These are phyloP conservation scores for Aspergillus flavus DNA, from an alignment of 2,329 filamentous ascomycete species.

Conservation along the genomic window DNA sequence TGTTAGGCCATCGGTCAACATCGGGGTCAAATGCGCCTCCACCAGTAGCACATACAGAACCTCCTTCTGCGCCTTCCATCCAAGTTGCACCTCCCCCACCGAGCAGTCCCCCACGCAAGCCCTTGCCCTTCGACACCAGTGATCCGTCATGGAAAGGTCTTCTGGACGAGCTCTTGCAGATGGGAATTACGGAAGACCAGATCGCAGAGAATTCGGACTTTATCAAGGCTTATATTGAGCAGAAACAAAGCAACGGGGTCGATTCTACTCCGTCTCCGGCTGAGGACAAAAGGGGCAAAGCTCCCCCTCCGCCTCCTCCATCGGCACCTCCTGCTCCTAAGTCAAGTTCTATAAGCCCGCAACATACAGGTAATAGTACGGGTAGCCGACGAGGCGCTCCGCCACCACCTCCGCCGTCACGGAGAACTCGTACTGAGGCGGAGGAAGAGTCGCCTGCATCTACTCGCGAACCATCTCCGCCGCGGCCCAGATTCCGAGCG, in stretches of 20 bases:
- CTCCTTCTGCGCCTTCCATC: constrained; percentile 30
- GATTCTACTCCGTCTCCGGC: constrained; percentile 41
- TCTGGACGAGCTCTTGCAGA: constrained; percentile 61
- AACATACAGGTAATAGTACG: constrained; percentile 60
- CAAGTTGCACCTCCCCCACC: constrained; percentile 39
- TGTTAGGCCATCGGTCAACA: constrained; percentile 54
- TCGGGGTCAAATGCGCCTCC: constrained; percentile 40
- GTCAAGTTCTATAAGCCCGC: constrained; percentile 57
- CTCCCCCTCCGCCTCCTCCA: constrained; percentile 66
- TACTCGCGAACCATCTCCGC: constrained; percentile 72
- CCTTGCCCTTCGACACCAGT: constrained; percentile 59
- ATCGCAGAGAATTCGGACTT: constrained; percentile 69
- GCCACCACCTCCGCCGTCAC: constrained; percentile 59
- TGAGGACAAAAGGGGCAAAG: constrained; percentile 53
- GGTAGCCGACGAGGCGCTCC: constrained; percentile 60
- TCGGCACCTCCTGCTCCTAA: constrained; percentile 49
- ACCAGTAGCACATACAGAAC: constrained; percentile 25
- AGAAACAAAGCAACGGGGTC: constrained; percentile 59
- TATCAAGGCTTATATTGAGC: constrained; percentile 68
- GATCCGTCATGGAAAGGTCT: constrained; percentile 66
- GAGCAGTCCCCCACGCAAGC: constrained; percentile 35
- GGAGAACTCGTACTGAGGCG: constrained; percentile 47
- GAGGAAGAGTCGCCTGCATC: constrained; percentile 63
- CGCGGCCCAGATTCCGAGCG: constrained; percentile 73
- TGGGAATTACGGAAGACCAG: constrained; percentile 70